phyloP scores from a whole-genome alignment of 257 asterid genomes.

The Solanum rostratum region DNA sequence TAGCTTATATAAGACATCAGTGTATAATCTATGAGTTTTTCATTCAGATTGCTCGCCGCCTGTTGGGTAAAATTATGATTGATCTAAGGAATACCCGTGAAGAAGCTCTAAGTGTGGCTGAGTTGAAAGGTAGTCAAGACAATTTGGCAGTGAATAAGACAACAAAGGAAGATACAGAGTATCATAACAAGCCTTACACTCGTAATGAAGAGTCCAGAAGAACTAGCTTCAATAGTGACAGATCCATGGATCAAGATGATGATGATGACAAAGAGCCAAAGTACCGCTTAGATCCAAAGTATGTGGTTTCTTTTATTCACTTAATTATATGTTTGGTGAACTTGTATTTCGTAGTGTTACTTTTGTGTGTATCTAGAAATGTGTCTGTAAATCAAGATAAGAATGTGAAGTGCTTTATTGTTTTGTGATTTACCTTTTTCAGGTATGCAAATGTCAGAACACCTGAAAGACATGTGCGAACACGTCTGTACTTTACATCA shows the following conservation, averaged over 20 bases:
- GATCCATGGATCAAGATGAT: constrained; percentile 73
- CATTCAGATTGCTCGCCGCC: constrained; percentile 79
- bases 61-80: constrained; percentile 80
- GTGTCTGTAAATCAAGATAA: background rate
- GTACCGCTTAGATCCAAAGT: constrained; percentile 94
- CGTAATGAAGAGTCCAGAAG: constrained; percentile 56
- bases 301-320: background rate
- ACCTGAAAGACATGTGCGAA: constrained; percentile 88
- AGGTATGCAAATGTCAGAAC: constrained; percentile 86
- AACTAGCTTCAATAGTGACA: constrained; percentile 76
- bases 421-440: constrained; percentile 3
- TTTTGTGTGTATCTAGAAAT: background rate
- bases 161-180: constrained; percentile 49
- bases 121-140: constrained; percentile 60
- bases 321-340: background rate
- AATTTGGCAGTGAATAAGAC: constrained; percentile 15
- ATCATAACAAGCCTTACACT: constrained; percentile 28
- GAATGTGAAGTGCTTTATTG: background rate
- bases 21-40: background rate
- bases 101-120: constrained; percentile 86
- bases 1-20: background rate
- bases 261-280: constrained; percentile 88
- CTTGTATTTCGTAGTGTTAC: background rate
- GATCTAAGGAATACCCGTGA: constrained; percentile 84
- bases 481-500: constrained; percentile 86